Percentiles rank a stretch among this genome's conserved stretches.
Evolutionary conservation across 2,329 filamentous ascomycete genomes (phyloP).

Genomic region (Intubia oerlemansii): DNA sequence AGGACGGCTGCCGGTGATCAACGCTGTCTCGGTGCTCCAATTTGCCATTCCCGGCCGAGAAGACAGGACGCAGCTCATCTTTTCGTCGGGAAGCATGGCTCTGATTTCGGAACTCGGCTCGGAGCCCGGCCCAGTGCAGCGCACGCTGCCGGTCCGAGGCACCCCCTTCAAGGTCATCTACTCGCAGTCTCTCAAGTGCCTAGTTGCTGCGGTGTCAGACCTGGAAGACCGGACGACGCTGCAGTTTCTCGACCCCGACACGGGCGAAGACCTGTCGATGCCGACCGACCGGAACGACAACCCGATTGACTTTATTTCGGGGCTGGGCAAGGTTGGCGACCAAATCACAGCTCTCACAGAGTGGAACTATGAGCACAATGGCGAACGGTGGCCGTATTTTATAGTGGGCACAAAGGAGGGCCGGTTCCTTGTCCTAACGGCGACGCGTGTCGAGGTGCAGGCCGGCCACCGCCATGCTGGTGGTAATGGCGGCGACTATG

Average conservation of each 20-base stretch:
- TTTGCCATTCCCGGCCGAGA: slow-evolving; percentile 17
- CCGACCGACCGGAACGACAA: slow-evolving; percentile 21
- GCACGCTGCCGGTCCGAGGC: slow-evolving; percentile 23
- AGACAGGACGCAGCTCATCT: slow-evolving; percentile 21
- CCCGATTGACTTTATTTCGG: slow-evolving; percentile 26
- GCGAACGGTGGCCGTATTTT: slow-evolving; percentile 39
- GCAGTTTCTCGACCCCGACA: slow-evolving; percentile 33
- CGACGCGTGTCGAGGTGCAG: slow-evolving; percentile 14
- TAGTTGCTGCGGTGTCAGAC: slow-evolving; percentile 27
- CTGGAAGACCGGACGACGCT: slow-evolving; percentile 23
- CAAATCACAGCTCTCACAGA: slow-evolving; percentile 38
- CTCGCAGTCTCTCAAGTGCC: slow-evolving; percentile 27
- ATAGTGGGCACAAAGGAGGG: slow-evolving; percentile 35
- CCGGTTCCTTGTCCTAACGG: slow-evolving; percentile 32
- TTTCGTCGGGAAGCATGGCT: slow-evolving; percentile 27
- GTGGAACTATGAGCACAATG: slow-evolving; percentile 37
- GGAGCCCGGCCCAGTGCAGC: slow-evolving; percentile 23
- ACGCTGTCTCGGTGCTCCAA: too few species aligned
- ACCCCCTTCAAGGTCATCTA: slow-evolving; percentile 32
- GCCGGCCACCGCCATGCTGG: too few species aligned
- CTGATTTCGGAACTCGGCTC: slow-evolving; percentile 30
- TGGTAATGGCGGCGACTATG: slow-evolving; percentile 9
- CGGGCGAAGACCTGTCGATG: slow-evolving; percentile 27
- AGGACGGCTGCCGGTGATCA: too few species aligned
- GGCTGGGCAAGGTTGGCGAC: slow-evolving; percentile 34